Base-by-base conservation (phyloP, 805 yeast genomes). In the Ogataea saltuana region DNA sequence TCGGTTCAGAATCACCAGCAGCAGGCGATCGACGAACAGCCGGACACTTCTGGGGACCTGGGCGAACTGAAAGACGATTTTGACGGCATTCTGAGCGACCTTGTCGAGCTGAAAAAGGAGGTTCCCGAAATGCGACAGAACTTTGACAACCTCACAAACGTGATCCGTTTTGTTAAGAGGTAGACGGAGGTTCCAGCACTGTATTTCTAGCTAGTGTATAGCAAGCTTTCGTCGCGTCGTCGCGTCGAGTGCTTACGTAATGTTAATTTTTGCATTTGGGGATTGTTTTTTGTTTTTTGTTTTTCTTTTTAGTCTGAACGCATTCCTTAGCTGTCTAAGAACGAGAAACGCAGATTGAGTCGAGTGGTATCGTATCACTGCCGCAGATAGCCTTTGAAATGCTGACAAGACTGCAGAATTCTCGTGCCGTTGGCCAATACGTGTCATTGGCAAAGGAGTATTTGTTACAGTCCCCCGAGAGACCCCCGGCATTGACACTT, bases 401-500 rank as follows among this genome's bases (percentile, higher is more conserved):
- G 38, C 17, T 34, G 16, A 10, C 33, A 8, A 18, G 32, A 13
- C 17, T 20, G 16, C 19, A 41, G 12, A 39, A 44, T 12, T 15
- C 39, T 30, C 29, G 37, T 39, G 8, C n/a, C n/a, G 16, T 39
- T 5, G 17, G 25, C 20, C 33, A 40, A 21, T 33, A 25, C 8
- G 11, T 27, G 17, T 13, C 28, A 9, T 21, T 33, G n/a, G 33
- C 28, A 12, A 33, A 26, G 18, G 39, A 38, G 9, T 41, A 41
- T 19, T 26, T 34, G 20, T 6, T 29, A 7, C 36, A 22, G 23
- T 29, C 40, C 3, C 19, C 44, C 2, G 51, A 36, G 6, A 45
- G 37, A 3, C 48, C 46, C 4, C 61, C 60, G 2, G 89, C 88
- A 1, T 65, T 84, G 32, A 73, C 86, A 1, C 72, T 75, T 2